phyloP scores from a whole-genome alignment of 1,139 yeast species.

The Yamadazyma blattariae region DNA sequence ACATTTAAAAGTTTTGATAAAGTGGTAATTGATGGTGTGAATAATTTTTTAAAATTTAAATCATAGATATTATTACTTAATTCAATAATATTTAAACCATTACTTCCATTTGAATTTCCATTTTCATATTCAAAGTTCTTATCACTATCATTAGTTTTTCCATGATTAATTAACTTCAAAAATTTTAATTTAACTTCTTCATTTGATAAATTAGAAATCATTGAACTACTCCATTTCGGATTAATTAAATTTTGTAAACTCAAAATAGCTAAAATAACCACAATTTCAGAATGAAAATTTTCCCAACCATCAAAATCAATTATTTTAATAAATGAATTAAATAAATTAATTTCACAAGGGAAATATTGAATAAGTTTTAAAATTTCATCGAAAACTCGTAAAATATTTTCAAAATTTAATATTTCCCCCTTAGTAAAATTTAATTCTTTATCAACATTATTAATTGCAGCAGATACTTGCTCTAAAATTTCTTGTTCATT shows the following conservation, averaged over 20 bases:
- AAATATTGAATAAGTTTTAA: conserved; percentile 3
- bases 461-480: conserved; percentile 1
- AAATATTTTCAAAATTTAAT: not conserved
- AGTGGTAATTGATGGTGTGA: not conserved
- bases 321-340: conserved; percentile 2
- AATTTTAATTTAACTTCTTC: not conserved
- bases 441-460: conserved; percentile 1
- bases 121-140: no score
- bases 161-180: not conserved
- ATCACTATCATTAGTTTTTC: not conserved
- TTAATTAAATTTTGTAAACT: conserved; percentile 2
- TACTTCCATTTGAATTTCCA: no score
- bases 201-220: not conserved
- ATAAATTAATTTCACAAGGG: conserved; percentile 2
- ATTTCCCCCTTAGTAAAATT: not conserved
- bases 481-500: conserved; percentile 4
- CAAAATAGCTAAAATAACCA: conserved; percentile 1
- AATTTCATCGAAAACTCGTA: conserved; percentile 5
- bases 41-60: not conserved
- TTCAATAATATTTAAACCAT: not conserved
- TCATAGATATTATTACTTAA: not conserved
- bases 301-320: not conserved
- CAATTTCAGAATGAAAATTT: not conserved
- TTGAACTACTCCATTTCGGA: not conserved
- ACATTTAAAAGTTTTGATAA: not conserved